These are phyloP conservation scores for Hyaloraphidium curvatum DNA, from an alignment of 192 early-diverging fungal genomes.

Conservation along the genomic window DNA sequence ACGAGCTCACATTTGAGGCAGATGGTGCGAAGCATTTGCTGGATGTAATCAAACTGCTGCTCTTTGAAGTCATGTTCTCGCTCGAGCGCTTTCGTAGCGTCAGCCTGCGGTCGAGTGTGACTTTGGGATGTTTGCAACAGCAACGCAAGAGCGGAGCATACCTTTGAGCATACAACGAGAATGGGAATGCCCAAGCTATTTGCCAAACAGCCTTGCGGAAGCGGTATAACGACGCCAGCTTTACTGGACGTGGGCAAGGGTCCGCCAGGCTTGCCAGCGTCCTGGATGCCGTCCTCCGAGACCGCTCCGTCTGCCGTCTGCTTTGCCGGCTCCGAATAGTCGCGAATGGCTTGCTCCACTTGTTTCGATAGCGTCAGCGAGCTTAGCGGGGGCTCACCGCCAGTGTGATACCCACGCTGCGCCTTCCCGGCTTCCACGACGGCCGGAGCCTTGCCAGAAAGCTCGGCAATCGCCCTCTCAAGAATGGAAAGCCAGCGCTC, in stretches of 20 bases:
- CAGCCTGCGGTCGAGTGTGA: conserved; percentile 24
- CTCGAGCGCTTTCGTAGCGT: conserved; percentile 51
- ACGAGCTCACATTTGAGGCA: conserved; percentile 64
- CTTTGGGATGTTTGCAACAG: neutral
- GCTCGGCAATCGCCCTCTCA: conserved; percentile 23
- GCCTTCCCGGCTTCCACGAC: conserved; percentile 16
- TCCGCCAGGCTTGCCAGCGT: conserved; percentile 7
- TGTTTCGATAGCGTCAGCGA: too few species aligned
- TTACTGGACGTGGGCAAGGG: conserved; percentile 15
- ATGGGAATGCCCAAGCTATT: conserved; percentile 76
- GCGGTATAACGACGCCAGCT: conserved; percentile 13
- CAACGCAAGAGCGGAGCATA: conserved; percentile 3
- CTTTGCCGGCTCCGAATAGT: conserved; percentile 34
- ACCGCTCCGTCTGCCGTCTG: neutral
- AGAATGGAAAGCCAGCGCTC: conserved; percentile 62
- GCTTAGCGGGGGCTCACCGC: neutral
- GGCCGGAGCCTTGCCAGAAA: conserved; percentile 19
- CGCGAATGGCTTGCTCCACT: conserved; percentile 52
- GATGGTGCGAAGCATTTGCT: conserved; percentile 72
- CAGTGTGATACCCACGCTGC: conserved; percentile 34
- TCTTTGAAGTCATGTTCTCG: conserved; percentile 68
- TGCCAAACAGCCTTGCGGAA: conserved; percentile 61
- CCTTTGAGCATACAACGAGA: conserved; percentile 77
- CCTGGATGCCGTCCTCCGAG: neutral
- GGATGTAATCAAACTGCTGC: conserved; percentile 89